These are phyloP conservation scores for Solanum bulbocastanum DNA, from an alignment of 257 asterid genomes.

Conservation along the genomic window DNA sequence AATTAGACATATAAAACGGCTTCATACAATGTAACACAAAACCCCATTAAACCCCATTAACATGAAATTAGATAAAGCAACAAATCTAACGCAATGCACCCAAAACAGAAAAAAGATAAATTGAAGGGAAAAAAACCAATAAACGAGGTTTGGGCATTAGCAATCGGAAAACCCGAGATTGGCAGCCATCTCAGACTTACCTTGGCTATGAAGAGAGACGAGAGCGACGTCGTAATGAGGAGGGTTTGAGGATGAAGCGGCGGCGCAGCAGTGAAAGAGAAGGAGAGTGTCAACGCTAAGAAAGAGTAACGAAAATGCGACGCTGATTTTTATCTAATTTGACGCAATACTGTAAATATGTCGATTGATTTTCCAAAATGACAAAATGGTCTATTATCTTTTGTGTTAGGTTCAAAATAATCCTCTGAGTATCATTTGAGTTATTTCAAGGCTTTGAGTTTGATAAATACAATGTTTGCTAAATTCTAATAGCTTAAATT, in stretches of 20 bases:
- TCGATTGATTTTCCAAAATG: background rate
- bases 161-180: background rate
- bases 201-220: background rate
- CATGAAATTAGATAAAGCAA: background rate
- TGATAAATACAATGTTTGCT: background rate
- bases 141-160: background rate
- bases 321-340: background rate
- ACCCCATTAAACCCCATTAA: background rate
- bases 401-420: background rate
- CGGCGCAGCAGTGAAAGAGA: background rate
- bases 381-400: background rate
- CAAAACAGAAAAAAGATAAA: background rate
- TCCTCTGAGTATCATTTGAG: background rate
- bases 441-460: background rate
- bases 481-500: background rate
- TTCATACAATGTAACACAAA: background rate
- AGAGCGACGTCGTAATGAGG: background rate
- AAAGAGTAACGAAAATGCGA: background rate
- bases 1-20: background rate
- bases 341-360: background rate
- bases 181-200: background rate
- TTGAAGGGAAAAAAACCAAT: background rate
- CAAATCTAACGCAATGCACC: background rate
- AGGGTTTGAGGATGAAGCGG: background rate
- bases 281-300: background rate